Evolutionary conservation across 2,329 filamentous ascomycete species (phyloP).

Genomic region (Colletotrichum lupini): DNA sequence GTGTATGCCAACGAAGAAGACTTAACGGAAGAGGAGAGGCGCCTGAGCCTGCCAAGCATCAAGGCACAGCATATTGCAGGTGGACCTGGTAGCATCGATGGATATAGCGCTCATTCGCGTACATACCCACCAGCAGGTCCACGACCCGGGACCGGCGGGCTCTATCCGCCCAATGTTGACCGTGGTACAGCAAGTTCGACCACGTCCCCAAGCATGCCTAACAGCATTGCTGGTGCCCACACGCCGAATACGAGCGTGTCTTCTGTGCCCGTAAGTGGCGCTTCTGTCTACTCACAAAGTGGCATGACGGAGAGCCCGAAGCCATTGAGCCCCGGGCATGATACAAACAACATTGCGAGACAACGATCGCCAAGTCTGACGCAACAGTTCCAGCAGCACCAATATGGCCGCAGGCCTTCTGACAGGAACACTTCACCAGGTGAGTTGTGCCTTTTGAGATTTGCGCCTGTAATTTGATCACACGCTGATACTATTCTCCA

Average conservation of each 20-base stretch:
- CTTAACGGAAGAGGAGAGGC: constrained; percentile 68
- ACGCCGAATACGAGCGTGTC: constrained; percentile 62
- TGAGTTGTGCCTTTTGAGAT: neutral
- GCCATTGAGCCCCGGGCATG: constrained; percentile 78
- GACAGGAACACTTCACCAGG: constrained; percentile 63
- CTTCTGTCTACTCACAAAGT: constrained; percentile 76
- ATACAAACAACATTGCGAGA: constrained; percentile 60
- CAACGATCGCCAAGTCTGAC: constrained; percentile 75
- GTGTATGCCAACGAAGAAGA: constrained; percentile 65
- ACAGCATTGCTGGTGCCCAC: constrained; percentile 54
- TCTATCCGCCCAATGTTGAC: constrained; percentile 72
- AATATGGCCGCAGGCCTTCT: constrained; percentile 67
- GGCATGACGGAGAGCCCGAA: constrained; percentile 89
- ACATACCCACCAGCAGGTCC: constrained; percentile 81
- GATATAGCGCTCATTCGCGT: constrained; percentile 71
- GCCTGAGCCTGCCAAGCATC: constrained; percentile 79
- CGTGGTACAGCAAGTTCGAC: constrained; percentile 66
- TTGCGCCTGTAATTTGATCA: neutral
- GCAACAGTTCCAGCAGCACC: constrained; percentile 73
- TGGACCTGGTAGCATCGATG: constrained; percentile 57
- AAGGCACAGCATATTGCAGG: constrained; percentile 76
- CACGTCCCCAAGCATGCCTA: constrained; percentile 62
- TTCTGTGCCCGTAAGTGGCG: constrained; percentile 57
- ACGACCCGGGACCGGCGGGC: constrained; percentile 60
- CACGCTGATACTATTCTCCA: constrained; percentile 6